Conservation (phyloP, 192 early-diverging fungal species). For the Podila epicladia region DNA sequence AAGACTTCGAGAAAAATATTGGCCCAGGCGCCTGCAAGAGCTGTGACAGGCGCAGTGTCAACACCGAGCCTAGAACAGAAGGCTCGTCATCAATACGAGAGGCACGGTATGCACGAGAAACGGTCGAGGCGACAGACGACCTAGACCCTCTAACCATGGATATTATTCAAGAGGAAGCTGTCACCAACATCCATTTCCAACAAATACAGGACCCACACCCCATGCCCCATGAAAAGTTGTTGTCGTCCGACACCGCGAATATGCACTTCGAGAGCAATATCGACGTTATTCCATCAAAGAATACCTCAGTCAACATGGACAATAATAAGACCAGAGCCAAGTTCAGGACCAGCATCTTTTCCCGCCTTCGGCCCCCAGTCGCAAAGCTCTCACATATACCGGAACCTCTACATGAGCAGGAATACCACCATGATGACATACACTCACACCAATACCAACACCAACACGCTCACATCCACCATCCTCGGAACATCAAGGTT, state of each 20-base stretch:
- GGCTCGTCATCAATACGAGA: background rate
- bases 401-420: background rate
- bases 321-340: background rate
- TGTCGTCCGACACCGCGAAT: background rate
- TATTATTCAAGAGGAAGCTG: background rate
- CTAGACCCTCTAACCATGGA: background rate
- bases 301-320: background rate
- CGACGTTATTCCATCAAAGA: background rate
- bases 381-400: background rate
- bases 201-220: background rate
- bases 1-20: no score
- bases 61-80: no score
- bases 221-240: background rate
- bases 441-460: no score
- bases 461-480: background rate
- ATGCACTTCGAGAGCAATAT: background rate
- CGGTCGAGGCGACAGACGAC: no score
- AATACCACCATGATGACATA: background rate
- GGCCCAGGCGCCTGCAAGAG: no score
- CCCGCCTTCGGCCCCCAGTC: background rate
- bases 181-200: background rate
- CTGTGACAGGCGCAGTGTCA: no score
- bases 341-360: background rate
- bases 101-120: background rate
- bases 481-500: conserved; percentile 7